These are phyloP conservation scores for Coemansia sp. DNA, from an alignment of 192 early-diverging fungal species.

Conservation along the genomic window DNA sequence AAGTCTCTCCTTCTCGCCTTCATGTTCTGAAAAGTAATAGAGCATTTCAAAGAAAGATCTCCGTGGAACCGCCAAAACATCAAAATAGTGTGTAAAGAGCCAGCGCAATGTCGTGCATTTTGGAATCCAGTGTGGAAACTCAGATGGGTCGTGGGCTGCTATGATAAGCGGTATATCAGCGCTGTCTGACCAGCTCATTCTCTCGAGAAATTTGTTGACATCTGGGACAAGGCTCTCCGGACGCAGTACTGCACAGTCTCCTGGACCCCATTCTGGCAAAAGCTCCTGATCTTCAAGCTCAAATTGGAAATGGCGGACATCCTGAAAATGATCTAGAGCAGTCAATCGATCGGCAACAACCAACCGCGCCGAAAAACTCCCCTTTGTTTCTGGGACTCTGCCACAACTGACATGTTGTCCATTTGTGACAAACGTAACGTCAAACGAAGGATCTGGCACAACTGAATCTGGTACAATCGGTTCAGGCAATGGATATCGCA, in stretches of 20 bases:
- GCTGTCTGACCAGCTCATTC: conserved; percentile 55
- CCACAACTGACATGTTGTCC: too few species aligned
- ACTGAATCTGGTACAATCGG: conserved; percentile 14
- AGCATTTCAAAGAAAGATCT: conserved; percentile 91
- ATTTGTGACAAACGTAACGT: conserved; percentile 1
- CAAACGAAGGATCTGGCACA: conserved; percentile 23
- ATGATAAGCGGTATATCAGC: conserved; percentile 45
- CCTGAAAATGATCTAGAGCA: conserved; percentile 79
- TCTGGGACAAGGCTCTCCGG: conserved; percentile 73
- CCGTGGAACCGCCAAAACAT: conserved; percentile 82
- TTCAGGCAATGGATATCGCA: conserved; percentile 60
- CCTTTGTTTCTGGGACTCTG: conserved; percentile 3
- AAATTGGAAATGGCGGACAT: conserved; percentile 85
- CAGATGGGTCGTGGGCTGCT: background rate
- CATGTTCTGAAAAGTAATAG: conserved; percentile 69
- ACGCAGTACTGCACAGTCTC: conserved; percentile 75
- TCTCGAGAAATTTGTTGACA: conserved; percentile 64
- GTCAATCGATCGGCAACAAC: conserved; percentile 71
- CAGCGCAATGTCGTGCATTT: conserved; percentile 62
- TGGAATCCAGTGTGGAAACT: conserved; percentile 10
- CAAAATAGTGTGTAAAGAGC: conserved; percentile 74
- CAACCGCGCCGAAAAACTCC: conserved; percentile 18
- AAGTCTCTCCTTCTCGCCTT: conserved; percentile 74
- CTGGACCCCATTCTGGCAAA: conserved; percentile 53
- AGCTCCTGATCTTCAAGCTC: conserved; percentile 23